Conservation (phyloP, 2,329 filamentous ascomycete genomes). For the Ceratocystis smalleyi region DNA sequence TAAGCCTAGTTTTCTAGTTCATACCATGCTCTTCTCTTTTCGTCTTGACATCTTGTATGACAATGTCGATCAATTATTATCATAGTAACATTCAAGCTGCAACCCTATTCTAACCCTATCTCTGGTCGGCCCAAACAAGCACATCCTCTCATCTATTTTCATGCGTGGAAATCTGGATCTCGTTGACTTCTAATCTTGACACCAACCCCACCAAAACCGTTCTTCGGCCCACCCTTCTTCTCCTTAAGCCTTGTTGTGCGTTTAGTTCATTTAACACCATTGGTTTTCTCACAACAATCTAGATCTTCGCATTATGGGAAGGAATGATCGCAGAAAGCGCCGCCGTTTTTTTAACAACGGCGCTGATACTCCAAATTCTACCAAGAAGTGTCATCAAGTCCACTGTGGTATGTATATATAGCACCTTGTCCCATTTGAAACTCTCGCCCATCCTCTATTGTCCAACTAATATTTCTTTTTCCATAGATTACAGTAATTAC, state of each 20-base stretch:
- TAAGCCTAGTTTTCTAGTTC: neutral
- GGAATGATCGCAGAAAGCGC: neutral
- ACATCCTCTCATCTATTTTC: too few relatives aligned
- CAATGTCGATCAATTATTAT: too few relatives aligned
- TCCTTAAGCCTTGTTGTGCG: neutral
- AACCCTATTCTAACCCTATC: neutral
- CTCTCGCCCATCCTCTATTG: neutral
- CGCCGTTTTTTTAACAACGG: neutral
- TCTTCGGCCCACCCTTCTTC: neutral
- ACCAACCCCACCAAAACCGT: neutral
- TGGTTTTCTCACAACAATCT: neutral
- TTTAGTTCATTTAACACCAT: neutral
- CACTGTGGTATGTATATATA: neutral
- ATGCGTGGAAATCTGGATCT: too few relatives aligned
- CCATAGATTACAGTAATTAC: neutral
- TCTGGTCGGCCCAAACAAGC: too few relatives aligned
- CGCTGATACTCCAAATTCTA: neutral
- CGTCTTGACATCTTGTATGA: neutral
- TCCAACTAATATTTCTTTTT: neutral
- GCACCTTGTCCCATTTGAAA: neutral
- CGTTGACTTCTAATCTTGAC: neutral
- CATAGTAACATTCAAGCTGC: neutral
- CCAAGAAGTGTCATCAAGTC: neutral
- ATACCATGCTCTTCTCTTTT: neutral
- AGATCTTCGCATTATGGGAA: neutral